Evolutionary conservation across 2,329 filamentous ascomycete species (phyloP).

Genomic region (Dactylellina drechsleri): DNA sequence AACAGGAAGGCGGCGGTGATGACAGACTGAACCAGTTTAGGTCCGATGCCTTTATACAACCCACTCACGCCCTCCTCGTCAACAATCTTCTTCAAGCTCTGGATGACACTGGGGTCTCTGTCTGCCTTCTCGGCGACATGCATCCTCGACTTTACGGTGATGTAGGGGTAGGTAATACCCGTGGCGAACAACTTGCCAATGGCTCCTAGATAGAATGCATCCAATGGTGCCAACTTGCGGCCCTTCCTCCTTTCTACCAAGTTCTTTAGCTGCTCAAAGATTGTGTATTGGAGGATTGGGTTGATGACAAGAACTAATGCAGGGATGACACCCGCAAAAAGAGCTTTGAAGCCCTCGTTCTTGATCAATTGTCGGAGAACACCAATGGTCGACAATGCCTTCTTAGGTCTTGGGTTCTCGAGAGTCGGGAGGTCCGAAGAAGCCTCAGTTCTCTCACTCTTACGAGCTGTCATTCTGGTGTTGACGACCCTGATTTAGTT

Average conservation of each 20-base stretch:
- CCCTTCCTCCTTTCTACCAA: constrained; percentile 75
- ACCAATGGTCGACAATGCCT: constrained; percentile 77
- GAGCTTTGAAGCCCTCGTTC: constrained; percentile 82
- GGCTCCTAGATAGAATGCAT: constrained; percentile 91
- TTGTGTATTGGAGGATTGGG: constrained; percentile 96
- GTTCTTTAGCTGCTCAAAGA: constrained; percentile 99
- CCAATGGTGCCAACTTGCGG: constrained; percentile 78
- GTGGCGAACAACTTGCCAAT: constrained; percentile 95
- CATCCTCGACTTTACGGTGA: constrained; percentile 98
- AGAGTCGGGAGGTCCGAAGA: constrained; percentile 57
- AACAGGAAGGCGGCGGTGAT: constrained; percentile 96
- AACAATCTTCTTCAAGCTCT: constrained; percentile 80
- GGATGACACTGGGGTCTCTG: constrained; percentile 82
- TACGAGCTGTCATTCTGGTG: constrained; percentile 94
- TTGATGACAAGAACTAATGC: constrained; percentile 96
- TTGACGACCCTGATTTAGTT: constrained; percentile 74
- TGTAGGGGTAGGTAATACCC: constrained; percentile 94
- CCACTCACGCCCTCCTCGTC: constrained; percentile 90
- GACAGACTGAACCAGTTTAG: constrained; percentile 96
- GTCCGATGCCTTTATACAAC: constrained; percentile 92
- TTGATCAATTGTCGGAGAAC: constrained; percentile 82
- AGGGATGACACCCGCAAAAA: constrained; percentile 92
- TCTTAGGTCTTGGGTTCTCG: constrained; percentile 61
- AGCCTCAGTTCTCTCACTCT: constrained; percentile 67
- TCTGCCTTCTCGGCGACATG: constrained; percentile 83